Conservation (phyloP, 1,139 yeast genomes). For the Yamadazyma kanchanaburiensis region DNA sequence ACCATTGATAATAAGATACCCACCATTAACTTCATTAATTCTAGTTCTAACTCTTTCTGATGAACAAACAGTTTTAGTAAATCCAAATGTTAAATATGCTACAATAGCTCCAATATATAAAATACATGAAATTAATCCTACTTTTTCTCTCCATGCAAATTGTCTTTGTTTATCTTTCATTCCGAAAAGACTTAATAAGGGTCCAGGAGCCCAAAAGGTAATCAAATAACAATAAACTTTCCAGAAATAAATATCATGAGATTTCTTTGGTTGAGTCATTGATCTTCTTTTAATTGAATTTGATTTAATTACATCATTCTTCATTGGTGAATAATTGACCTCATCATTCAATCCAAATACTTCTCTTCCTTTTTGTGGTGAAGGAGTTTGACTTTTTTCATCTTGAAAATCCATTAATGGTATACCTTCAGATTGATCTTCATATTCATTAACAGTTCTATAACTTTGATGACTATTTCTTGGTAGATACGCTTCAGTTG, state of each 20-base stretch:
- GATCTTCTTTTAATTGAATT: slow-evolving; percentile 9
- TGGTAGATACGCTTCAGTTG: slow-evolving; percentile 6
- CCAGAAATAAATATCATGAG: slow-evolving; percentile 61
- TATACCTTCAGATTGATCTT: slow-evolving; percentile 32
- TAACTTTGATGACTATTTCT: slow-evolving; percentile 11
- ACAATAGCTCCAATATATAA: slow-evolving; percentile 71
- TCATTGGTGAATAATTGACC: slow-evolving; percentile 26
- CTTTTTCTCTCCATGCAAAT: slow-evolving; percentile 96
- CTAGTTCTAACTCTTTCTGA: slow-evolving; percentile 48
- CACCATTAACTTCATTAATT: slow-evolving; percentile 53
- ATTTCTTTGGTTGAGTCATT: slow-evolving; percentile 11
- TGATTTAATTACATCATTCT: slow-evolving; percentile 22
- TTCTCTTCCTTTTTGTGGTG: slow-evolving; percentile 40
- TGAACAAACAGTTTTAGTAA: slow-evolving; percentile 82
- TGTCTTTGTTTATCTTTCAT: slow-evolving; percentile 78
- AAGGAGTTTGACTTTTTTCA: slow-evolving; percentile 4
- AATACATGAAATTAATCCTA: slow-evolving; percentile 77
- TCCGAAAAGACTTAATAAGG: slow-evolving; percentile 69
- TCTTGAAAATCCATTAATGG: slow-evolving; percentile 39
- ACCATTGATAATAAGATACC: slow-evolving; percentile 78
- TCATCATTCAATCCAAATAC: slow-evolving; percentile 65
- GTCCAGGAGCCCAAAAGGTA: slow-evolving; percentile 91
- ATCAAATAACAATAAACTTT: slow-evolving; percentile 71
- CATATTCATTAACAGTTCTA: slow-evolving; percentile 11
- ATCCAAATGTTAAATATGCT: slow-evolving; percentile 88